These are phyloP conservation scores for Picea glauca DNA, from an alignment of 75 land plant genomes.

Conservation along the genomic window DNA sequence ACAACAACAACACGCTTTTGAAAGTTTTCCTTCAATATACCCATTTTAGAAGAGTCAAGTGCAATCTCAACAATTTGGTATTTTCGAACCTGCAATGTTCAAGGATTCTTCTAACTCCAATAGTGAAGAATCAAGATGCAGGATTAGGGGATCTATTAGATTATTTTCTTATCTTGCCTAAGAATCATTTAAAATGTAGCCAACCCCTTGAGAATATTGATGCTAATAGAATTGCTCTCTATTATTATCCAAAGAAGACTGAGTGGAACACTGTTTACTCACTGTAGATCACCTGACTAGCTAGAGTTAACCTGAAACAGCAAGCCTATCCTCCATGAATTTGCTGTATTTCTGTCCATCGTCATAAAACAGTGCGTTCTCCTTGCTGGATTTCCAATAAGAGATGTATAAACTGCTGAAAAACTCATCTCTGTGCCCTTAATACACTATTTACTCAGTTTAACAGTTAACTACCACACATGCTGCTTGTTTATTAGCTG, in stretches of 20 bases:
- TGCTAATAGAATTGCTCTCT: conserved; percentile 13
- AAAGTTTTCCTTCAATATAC: conserved; percentile 17
- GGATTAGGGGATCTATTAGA: conserved; percentile 31
- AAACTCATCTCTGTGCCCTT: no score
- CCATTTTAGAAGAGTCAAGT: conserved; percentile 18
- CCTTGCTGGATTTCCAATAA: no score
- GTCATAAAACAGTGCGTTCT: no score
- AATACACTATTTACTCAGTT: no score
- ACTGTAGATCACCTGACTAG: no score
- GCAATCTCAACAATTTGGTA: conserved; percentile 3
- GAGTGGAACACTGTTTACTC: conserved; percentile 21
- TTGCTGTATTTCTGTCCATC: no score
- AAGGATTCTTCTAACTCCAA: conserved; percentile 6
- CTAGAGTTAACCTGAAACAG: no score
- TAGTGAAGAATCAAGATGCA: conserved; percentile 10
- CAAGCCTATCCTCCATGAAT: no score
- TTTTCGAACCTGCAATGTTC: conserved; percentile 18
- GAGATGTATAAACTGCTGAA: no score
- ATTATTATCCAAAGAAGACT: conserved; percentile 21
- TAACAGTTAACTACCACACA: no score
- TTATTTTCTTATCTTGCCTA: conserved; percentile 31
- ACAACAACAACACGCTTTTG: conserved; percentile 10
- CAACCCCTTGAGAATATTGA: conserved; percentile 18
- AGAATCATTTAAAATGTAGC: not conserved
- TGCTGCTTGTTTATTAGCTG: no score